A percentile compares a stretch with the other conserved stretches of the same genome.
These are phyloP conservation scores for Pleurotus citrinopileatus DNA, from an alignment of 768 basidiomycete genomes.

Conservation along the genomic window DNA sequence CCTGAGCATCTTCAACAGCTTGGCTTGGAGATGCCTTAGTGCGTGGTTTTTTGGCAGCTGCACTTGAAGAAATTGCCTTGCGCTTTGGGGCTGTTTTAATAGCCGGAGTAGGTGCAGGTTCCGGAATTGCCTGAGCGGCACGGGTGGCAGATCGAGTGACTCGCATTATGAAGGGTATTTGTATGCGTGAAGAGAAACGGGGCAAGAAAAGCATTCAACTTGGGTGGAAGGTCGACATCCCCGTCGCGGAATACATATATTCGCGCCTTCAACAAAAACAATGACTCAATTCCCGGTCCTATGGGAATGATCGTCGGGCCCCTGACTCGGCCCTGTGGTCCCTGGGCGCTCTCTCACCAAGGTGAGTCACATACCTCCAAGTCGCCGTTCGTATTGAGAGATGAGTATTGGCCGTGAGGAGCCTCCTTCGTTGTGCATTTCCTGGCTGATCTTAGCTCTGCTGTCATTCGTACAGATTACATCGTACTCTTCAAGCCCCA, in stretches of 20 bases:
- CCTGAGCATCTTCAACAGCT: slow-evolving; percentile 6
- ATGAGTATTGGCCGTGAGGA: background rate
- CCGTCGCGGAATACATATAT: background rate
- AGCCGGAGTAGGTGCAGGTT: slow-evolving; percentile 10
- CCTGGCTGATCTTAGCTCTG: background rate
- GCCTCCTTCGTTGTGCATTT: background rate
- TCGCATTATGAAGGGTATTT: slow-evolving; percentile 20
- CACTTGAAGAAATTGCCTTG: slow-evolving; percentile 14
- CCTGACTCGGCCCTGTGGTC: no score
- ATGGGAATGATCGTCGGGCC: no score
- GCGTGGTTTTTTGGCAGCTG: slow-evolving; percentile 11
- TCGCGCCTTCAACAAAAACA: background rate
- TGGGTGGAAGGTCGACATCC: background rate
- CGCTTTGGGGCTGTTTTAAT: slow-evolving; percentile 16
- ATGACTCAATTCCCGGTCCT: background rate
- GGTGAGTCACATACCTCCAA: no score
- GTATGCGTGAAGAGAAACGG: background rate
- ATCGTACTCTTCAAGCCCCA: slow-evolving; percentile 10
- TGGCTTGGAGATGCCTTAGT: slow-evolving; percentile 1
- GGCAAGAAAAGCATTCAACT: slow-evolving; percentile 1
- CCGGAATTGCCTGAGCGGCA: slow-evolving; percentile 1
- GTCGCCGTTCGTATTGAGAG: no score
- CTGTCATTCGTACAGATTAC: slow-evolving; percentile 2
- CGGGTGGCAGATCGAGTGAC: slow-evolving; percentile 29
- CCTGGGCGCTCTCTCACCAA: no score